phyloP scores from a whole-genome alignment of 306 rosid species.

The Comarum palustre region DNA sequence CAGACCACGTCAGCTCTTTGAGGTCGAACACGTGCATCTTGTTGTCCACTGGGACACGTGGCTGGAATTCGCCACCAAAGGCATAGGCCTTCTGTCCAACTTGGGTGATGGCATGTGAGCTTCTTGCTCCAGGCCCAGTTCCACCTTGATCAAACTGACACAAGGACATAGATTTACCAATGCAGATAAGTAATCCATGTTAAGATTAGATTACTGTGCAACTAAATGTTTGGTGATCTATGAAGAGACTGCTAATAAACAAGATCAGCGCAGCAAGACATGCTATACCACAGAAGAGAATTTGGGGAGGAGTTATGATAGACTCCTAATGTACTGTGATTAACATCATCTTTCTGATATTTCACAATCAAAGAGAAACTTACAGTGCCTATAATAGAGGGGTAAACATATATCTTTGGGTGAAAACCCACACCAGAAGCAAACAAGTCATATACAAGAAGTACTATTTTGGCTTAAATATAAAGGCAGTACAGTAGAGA shows the following conservation, averaged over 20 bases:
- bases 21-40: slow-evolving; percentile 60
- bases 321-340: not conserved
- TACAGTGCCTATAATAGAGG: not conserved
- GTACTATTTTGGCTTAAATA: not conserved
- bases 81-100: slow-evolving; percentile 70
- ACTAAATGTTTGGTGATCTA: too few relatives aligned
- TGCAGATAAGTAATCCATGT: not conserved
- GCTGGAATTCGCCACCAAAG: slow-evolving; percentile 79
- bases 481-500: not conserved
- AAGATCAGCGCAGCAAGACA: not conserved
- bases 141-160: slow-evolving; percentile 66
- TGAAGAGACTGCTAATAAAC: not conserved
- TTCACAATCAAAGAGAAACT: not conserved
- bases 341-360: not conserved
- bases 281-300: not conserved
- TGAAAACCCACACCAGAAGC: not conserved
- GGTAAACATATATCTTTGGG: not conserved
- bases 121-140: slow-evolving; percentile 70
- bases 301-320: not conserved
- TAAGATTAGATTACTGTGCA: not conserved
- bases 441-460: not conserved
- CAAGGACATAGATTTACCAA: slow-evolving; percentile 3
- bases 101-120: slow-evolving; percentile 79
- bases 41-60: slow-evolving; percentile 89
- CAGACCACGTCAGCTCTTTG: slow-evolving; percentile 57